Base-by-base conservation (phyloP, 2,329 filamentous ascomycete genomes). In the Onygena corvina region DNA sequence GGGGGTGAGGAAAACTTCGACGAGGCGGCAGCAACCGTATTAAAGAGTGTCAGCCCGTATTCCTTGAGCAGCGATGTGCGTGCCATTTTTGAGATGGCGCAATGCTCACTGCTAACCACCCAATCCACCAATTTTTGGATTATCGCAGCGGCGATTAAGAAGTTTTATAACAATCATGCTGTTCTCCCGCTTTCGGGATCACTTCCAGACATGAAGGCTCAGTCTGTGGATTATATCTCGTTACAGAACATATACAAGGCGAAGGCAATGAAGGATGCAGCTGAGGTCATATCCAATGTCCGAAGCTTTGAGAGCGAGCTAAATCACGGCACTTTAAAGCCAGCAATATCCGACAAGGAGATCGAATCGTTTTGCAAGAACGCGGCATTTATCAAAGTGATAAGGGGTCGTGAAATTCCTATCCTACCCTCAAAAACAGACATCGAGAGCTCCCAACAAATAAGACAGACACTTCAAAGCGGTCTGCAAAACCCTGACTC, bases 1-100 rank as follows among this genome's bases (percentile, higher is more conserved):
- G 89, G 88, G 40, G 86, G 84, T 50, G 92, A 98, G 62, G 92
- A 98, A 69, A 98, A 98, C 65, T 98, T 88, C 61, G 87, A 95
- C 53, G 92, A 98, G 67, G 93, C 92, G 3, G 80, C 82, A 40
- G 81, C 80, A 11, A 87, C 89, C 3, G 88, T 96, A 1, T 73
- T 96, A 59, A 94, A 94, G 66, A 85, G 84, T n/a, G 72, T 98
- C 27, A 81, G 83, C 36, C 70, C 74, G 14, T 80, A 83, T 40
- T 76, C 76, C 21, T 65, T 93, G 16, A 80, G 83, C 34, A 77
- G 77, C 38, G 77, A 80, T 2, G 75, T 94, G 34, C 79, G 76
- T 54, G 81, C 90, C 55, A 80, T 96, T 6, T 90, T 98, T 61
- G 76, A 82, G 31, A 81, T 89, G 59, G 65, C 77, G 12, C 79